phyloP scores from a whole-genome alignment of 352 stramenopile genomes.

The Globisporangium paddicum region DNA sequence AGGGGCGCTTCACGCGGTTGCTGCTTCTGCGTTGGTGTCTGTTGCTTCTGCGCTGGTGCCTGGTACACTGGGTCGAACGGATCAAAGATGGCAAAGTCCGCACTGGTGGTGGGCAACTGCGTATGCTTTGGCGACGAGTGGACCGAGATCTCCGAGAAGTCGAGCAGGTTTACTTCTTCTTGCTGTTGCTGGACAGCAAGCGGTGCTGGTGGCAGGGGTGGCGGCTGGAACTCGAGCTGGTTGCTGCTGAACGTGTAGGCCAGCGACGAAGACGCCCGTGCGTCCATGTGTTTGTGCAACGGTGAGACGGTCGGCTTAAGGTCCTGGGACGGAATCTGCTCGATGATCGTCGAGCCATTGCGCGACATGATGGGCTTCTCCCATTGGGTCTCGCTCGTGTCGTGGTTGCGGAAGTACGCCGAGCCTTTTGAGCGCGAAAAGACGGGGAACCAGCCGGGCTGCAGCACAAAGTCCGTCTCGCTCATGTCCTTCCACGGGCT shows the following conservation, averaged over 20 bases:
- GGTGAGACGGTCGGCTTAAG: constrained; percentile 6
- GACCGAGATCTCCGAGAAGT: constrained; percentile 60
- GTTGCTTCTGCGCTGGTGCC: constrained; percentile 7
- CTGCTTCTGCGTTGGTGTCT: constrained; percentile 18
- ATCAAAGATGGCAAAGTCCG: constrained; percentile 10
- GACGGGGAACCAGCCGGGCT: constrained; percentile 71
- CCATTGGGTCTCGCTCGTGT: constrained; percentile 62
- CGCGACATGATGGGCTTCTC: constrained; percentile 70
- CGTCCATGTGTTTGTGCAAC: constrained; percentile 3
- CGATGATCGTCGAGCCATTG: constrained; percentile 26
- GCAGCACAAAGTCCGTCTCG: constrained; percentile 80
- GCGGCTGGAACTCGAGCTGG: constrained; percentile 9
- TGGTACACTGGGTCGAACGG: constrained; percentile 15
- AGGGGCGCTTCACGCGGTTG: constrained; percentile 17
- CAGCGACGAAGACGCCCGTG: not conserved
- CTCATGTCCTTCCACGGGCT: constrained; percentile 66
- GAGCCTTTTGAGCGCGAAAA: constrained; percentile 67
- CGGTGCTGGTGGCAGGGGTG: constrained; percentile 6
- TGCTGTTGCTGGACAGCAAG: not conserved
- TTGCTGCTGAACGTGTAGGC: constrained; percentile 3
- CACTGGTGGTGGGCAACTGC: constrained; percentile 4
- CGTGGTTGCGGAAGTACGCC: constrained; percentile 74
- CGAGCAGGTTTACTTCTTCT: constrained; percentile 43
- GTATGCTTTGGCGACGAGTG: constrained; percentile 43
- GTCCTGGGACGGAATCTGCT: constrained; percentile 17